Base-by-base conservation (phyloP, 306 rosid genomes). In the Quercus dentata region DNA sequence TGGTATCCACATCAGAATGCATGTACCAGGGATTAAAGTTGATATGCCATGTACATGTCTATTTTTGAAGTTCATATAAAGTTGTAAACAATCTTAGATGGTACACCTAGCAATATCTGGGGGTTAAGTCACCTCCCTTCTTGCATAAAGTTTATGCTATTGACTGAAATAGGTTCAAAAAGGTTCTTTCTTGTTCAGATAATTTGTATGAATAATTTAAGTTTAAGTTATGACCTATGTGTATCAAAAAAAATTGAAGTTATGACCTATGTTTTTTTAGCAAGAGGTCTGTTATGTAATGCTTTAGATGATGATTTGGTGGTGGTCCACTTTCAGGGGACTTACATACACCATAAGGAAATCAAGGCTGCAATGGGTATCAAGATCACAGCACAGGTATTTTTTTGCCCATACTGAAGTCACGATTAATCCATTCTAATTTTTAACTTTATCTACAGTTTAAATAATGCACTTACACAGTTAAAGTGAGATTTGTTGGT, bases 291-390 rank as follows among this genome's bases (percentile, higher is more conserved):
- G 30, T 51, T 71, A 18, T 76, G n/a, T 18, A 72, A 44, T 74
- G 46, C 68, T 75, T 56, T 73, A 56, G 73, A 52, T 73, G 13
- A n/a, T 70, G 62, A 65, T 77, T 19, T 57, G 23, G 2, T 80
- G 71, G 70, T 78, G 83, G 69, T 83, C 31, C 79, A 46, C 76
- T 91, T 86, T 84, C 91, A 95, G 99, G 99, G 99, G 59, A 85
- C 97, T 18, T 95, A 90, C 85, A 72, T 88, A 73, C 98, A 95
- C 83, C 97, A 95, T 82, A 93, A 91, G 87, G 82, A 93, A 90
- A 95, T 93, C 89, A 95, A 95, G 90, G 99, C 98, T 86, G 97
- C 99, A 19, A 94, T 91, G 90, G 99, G 99, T 71, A 95, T 95
- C 77, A 95, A 93, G 85, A 95, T 95, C 77, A 83, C 98, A 57